A percentile compares a stretch with the other conserved stretches of the same genome.
phyloP scores from a whole-genome alignment of 179 eudicot genomes.

The Sideroxylon spinosum region DNA sequence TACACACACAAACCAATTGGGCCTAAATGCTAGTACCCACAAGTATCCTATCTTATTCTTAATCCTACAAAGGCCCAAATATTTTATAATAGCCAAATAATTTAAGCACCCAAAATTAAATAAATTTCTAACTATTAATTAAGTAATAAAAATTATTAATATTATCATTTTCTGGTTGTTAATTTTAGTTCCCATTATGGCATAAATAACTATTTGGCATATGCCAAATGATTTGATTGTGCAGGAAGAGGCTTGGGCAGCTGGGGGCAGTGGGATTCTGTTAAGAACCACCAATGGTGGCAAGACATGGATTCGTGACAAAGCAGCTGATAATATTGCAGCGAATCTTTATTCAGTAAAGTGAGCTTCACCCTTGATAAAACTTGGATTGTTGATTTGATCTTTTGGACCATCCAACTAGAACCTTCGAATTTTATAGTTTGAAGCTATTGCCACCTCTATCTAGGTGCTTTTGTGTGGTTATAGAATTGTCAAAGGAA shows the following conservation, averaged over 20 bases:
- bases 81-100: too few relatives aligned
- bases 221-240: conserved; percentile 6
- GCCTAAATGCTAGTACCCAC: too few relatives aligned
- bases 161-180: too few relatives aligned
- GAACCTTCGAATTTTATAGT: neutral
- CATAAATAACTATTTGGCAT: neutral
- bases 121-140: too few relatives aligned
- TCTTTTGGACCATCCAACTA: neutral
- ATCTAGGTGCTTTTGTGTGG: too few relatives aligned
- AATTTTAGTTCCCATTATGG: too few relatives aligned
- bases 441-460: neutral
- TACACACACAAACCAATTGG: too few relatives aligned
- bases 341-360: conserved; percentile 96
- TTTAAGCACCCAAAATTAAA: too few relatives aligned
- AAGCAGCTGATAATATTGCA: conserved; percentile 95
- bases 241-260: conserved; percentile 99
- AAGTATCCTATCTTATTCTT: too few relatives aligned
- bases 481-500: neutral
- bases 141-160: too few relatives aligned
- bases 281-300: conserved; percentile 89
- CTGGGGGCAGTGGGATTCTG: conserved; percentile 93
- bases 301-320: conserved; percentile 91
- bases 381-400: neutral
- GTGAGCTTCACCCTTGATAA: conserved; percentile 40
- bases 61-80: too few relatives aligned